A percentile compares a stretch with the other conserved stretches of the same genome.
Evolutionary conservation across 2,329 filamentous ascomycete genomes (phyloP).

Genomic region (Leptodontidium sp.): DNA sequence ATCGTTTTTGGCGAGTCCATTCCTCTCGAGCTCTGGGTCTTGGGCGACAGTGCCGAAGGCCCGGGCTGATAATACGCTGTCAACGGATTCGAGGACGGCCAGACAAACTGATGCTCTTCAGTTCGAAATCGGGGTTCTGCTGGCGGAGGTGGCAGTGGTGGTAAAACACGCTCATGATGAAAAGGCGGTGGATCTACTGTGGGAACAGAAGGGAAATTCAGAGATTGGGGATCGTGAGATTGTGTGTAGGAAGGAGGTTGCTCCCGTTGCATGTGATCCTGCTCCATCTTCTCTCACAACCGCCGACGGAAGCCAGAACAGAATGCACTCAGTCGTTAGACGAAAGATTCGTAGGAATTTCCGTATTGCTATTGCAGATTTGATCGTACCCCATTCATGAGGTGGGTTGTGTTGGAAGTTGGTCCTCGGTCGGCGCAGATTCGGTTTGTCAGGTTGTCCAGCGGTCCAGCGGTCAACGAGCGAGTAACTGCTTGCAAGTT

Average conservation of each 20-base stretch:
- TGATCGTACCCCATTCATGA: slow-evolving; percentile 29
- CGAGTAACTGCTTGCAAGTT: background rate
- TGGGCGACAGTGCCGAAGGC: slow-evolving; percentile 44
- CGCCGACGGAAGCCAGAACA: slow-evolving; percentile 29
- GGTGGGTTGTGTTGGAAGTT: slow-evolving; percentile 4
- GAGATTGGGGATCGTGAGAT: slow-evolving; percentile 43
- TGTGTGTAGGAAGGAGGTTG: slow-evolving; percentile 44
- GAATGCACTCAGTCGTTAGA: background rate
- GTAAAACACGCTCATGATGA: slow-evolving; percentile 45
- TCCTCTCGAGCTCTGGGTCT: slow-evolving; percentile 30
- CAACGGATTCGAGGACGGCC: slow-evolving; percentile 47
- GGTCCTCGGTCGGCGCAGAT: slow-evolving; percentile 28
- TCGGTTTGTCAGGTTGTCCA: slow-evolving; percentile 20
- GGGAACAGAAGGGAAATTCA: slow-evolving; percentile 43
- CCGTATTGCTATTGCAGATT: slow-evolving; percentile 14
- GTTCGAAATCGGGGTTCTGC: slow-evolving; percentile 38
- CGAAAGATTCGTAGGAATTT: background rate
- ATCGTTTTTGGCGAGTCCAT: slow-evolving; percentile 43
- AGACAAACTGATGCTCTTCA: slow-evolving; percentile 42
- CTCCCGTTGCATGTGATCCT: slow-evolving; percentile 46
- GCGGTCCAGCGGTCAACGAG: slow-evolving; percentile 18
- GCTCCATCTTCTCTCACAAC: slow-evolving; percentile 41
- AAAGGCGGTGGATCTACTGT: slow-evolving; percentile 41
- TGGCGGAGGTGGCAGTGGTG: slow-evolving; percentile 41
- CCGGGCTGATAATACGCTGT: slow-evolving; percentile 47